Percentiles rank a stretch among this genome's conserved stretches.
phyloP scores from a whole-genome alignment of 2,329 filamentous ascomycete species.

The Chrysosphaeria jannelii region DNA sequence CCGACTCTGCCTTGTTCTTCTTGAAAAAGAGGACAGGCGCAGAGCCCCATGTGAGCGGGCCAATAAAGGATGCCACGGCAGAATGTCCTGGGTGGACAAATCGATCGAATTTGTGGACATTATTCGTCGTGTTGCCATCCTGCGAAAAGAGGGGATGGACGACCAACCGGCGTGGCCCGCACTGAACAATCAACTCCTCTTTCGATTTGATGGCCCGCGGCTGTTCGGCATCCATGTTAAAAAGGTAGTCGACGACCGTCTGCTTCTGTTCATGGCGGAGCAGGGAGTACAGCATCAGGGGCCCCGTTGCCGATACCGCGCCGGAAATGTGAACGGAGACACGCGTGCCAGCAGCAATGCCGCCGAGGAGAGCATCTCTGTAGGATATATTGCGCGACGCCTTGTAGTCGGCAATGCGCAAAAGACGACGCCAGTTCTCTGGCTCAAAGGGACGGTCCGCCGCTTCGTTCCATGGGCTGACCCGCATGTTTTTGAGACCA shows the following conservation, averaged over 20 bases:
- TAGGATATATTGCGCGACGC: conserved; percentile 46
- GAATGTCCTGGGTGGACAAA: conserved; percentile 77
- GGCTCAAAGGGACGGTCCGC: conserved; percentile 73
- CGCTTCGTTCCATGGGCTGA: conserved; percentile 64
- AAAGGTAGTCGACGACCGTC: conserved; percentile 64
- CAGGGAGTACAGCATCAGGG: conserved; percentile 56
- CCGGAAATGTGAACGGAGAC: conserved; percentile 43
- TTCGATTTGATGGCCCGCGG: conserved; percentile 61
- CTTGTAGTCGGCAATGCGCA: conserved; percentile 75
- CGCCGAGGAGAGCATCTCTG: conserved; percentile 66
- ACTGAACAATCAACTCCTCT: conserved; percentile 73
- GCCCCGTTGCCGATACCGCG: conserved; percentile 21
- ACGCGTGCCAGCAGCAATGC: conserved; percentile 54
- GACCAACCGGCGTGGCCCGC: conserved; percentile 58
- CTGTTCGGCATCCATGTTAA: conserved; percentile 56
- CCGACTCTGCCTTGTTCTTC: conserved; percentile 14
- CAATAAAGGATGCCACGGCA: conserved; percentile 68
- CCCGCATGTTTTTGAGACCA: conserved; percentile 70
- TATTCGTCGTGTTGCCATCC: conserved; percentile 70
- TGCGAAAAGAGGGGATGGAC: conserved; percentile 80
- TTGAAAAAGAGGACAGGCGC: conserved; percentile 79
- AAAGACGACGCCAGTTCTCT: conserved; percentile 60
- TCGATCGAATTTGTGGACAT: conserved; percentile 89
- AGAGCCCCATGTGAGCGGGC: conserved; percentile 73
- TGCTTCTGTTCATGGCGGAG: conserved; percentile 88